Base-by-base conservation (phyloP, 805 yeast species). In the Sungouiozyma intestinalis region DNA sequence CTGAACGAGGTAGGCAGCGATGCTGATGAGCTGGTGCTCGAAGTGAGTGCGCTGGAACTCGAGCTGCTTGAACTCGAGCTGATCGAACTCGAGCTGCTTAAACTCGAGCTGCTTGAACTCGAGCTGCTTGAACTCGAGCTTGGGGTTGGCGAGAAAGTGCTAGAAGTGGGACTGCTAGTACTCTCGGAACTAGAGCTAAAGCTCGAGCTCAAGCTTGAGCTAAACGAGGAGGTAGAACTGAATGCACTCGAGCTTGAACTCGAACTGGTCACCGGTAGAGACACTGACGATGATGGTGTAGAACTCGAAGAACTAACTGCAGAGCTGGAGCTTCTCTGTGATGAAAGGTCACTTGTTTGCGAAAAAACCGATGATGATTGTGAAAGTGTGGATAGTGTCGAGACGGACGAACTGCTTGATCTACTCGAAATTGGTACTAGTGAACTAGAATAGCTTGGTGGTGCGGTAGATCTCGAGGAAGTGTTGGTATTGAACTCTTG, bases 241-340 rank as follows among this genome's bases (percentile, higher is more conserved):
- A n/a, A n/a, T n/a, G n/a, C n/a, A n/a, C n/a, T n/a, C 29, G 29
- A 24, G 29, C 29, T 24, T 24, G 29, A 11, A 24, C 29, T 24
- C 11, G 16, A 16, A 18, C 3, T 50, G 34, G 3, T n/a, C n/a
- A n/a, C n/a, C n/a, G n/a, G n/a, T n/a, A n/a, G n/a, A n/a, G 40
- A 36, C 11, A 20, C 11, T 13, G 39, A 21, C 4, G 40, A 8
- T 2, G 45, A 38, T 15, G 24, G 29, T 14, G 39, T 9, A 11
- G 44, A 33, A 15, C 45, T 19, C 3, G 43, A 39, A 14, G 38
- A 29, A 5, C 3, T 20, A 9, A 27, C 33, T 35, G 38, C 15
- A 13, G 46, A 40, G 33, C 16, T 7, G 14, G 35, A 33, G 4
- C 18, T 33, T 14, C 17, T 14, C 17, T 4, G 16, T 11, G 35